Conservation (phyloP, 106 monocot genomes). For the Platanthera zijinensis region DNA sequence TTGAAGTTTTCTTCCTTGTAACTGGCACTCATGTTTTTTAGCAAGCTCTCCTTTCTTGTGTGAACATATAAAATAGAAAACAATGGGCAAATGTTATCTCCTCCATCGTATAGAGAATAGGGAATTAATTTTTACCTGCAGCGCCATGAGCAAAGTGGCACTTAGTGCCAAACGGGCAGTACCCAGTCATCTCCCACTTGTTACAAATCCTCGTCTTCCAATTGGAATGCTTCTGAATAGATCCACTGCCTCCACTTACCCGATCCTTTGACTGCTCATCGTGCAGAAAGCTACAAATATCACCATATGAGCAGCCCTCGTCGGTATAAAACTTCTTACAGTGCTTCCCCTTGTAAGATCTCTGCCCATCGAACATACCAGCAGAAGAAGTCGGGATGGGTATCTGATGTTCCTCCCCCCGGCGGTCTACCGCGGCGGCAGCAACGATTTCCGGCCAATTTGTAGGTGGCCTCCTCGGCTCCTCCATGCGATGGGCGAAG, state of each 20-base stretch:
- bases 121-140: conserved; percentile 35
- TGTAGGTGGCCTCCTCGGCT: conserved; percentile 77
- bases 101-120: not conserved
- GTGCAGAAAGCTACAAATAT: conserved; percentile 76
- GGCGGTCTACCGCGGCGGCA: conserved; percentile 33
- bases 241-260: conserved; percentile 47
- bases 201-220: conserved; percentile 99
- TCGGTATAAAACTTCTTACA: conserved; percentile 96
- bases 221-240: conserved; percentile 74
- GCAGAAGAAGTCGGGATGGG: conserved; percentile 46
- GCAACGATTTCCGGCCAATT: conserved; percentile 97
- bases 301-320: conserved; percentile 90
- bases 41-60: no score
- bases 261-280: conserved; percentile 85
- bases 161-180: conserved; percentile 92
- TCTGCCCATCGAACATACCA: conserved; percentile 37
- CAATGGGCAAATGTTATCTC: no score
- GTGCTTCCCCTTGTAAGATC: conserved; percentile 78
- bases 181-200: conserved; percentile 98
- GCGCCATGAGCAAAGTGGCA: conserved; percentile 97
- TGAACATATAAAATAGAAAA: no score
- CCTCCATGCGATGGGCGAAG: conserved; percentile 92
- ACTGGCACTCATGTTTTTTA: no score
- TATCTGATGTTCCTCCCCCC: conserved; percentile 76
- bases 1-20: no score